These are phyloP conservation scores for Primulina eburnea DNA, from an alignment of 257 asterid genomes.

Conservation along the genomic window DNA sequence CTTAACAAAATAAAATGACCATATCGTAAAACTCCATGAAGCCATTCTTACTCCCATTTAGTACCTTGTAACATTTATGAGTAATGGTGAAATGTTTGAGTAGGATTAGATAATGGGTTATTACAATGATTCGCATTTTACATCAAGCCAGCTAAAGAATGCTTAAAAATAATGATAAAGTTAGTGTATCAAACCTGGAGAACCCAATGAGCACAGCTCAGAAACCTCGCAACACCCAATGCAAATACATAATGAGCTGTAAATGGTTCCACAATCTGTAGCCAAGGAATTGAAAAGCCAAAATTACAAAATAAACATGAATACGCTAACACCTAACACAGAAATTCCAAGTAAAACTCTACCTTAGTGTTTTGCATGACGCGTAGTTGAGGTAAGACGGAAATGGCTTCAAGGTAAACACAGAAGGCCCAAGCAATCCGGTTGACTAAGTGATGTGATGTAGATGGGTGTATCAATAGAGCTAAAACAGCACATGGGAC, in stretches of 20 bases:
- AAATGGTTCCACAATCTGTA: conserved; percentile 18
- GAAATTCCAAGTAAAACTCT: not conserved
- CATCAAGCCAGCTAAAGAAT: not conserved
- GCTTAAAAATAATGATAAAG: not conserved
- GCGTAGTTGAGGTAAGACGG: conserved; percentile 26
- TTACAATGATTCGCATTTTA: not conserved
- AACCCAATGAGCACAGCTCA: conserved; percentile 7
- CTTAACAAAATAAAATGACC: not conserved
- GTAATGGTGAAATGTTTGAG: not conserved
- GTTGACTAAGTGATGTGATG: not conserved
- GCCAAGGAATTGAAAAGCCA: not conserved
- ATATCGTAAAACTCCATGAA: too few relatives aligned
- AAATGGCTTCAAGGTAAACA: conserved; percentile 25
- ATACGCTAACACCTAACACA: too few relatives aligned
- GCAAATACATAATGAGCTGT: conserved; percentile 23
- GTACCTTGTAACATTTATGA: not conserved
- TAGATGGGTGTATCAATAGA: conserved; percentile 16
- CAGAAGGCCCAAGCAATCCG: conserved; percentile 26
- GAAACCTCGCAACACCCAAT: conserved; percentile 21
- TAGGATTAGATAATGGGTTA: too few relatives aligned
- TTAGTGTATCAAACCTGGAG: conserved; percentile 14
- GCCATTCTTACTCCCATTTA: not conserved
- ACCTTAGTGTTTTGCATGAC: conserved; percentile 29
- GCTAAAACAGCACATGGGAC: conserved; percentile 25
- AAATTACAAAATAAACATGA: not conserved